Evolutionary conservation across 495 filamentous ascomycete genomes (phyloP), one percentile per base, ranked within the genome.

Genomic region (Penicillium maclennaniae): DNA sequence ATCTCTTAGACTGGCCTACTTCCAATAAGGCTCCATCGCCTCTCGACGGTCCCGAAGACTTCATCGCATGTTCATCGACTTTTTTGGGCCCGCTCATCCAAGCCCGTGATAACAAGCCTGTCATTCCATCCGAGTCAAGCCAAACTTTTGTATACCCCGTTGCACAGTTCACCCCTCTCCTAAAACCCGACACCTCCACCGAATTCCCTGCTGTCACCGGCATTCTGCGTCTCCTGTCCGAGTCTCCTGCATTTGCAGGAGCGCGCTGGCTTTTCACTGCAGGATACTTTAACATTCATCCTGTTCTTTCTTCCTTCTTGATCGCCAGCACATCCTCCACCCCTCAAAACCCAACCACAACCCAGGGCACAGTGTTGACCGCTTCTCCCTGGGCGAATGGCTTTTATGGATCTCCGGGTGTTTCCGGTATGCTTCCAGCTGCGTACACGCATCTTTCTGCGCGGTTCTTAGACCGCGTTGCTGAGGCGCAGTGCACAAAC

Each of bases 201-300:
- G 93, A 99, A 62, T 85, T 91, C 21, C 89, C 88, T 0, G 87
- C 84, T 20, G 76, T 99, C 25, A 86, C 79, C 3, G 79, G 80
- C 36, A 76, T 97, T 47, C 77, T 99, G 6, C 76, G 74, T n/a
- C 74, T 78, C 7, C 75, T 97, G 19, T 76, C 80, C 3, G 68
- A 57, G 23, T 64, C 65, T 7, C 75, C 85, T 1, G 70, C 78
- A 19, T 87, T 87, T 61, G 68, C 75, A 34, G 76, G 80, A 31
- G 87, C 87, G 4, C 83, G 79, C 34, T 97, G 93, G 92, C 89
- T 89, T 14, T 97, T 98, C 70, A 97, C 93, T 19, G 92, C 93
- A 2, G 93, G 93, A 25, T 98, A 98, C 69, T 98, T 98, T 77
- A 98, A 99, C 70, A 95, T 93, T 45, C 88, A 89, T 37, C 84